Evolutionary conservation across 257 asterid species (phyloP).

Genomic region (Rehmannia glutinosa): DNA sequence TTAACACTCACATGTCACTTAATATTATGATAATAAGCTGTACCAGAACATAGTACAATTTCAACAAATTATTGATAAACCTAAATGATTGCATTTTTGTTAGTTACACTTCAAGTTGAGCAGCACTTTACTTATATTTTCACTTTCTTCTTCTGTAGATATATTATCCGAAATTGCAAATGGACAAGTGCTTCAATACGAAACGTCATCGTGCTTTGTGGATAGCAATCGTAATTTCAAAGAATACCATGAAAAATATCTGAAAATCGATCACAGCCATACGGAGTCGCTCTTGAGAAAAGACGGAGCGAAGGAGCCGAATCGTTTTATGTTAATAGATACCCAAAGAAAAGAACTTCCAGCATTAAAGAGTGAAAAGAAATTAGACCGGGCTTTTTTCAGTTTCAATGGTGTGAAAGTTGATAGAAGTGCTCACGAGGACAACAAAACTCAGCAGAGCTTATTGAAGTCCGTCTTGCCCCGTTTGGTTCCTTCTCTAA

Average conservation of each 20-base stretch:
- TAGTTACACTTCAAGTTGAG: no score
- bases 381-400: constrained; percentile 43
- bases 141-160: constrained; percentile 35
- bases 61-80: no score
- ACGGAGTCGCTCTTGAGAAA: constrained; percentile 36
- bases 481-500: constrained; percentile 54
- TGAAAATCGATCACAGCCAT: constrained; percentile 43
- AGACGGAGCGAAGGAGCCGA: constrained; percentile 45
- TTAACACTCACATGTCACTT: no score
- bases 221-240: constrained; percentile 51
- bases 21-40: no score
- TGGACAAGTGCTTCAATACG: constrained; percentile 75
- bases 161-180: constrained; percentile 40
- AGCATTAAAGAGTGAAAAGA: constrained; percentile 33
- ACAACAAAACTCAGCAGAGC: constrained; percentile 41
- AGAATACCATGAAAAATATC: constrained; percentile 50
- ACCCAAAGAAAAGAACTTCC: constrained; percentile 37
- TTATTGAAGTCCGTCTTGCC: constrained; percentile 66
- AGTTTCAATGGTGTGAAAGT: constrained; percentile 53
- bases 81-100: no score
- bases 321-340: constrained; percentile 38
- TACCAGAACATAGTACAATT: no score
- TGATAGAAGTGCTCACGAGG: constrained; percentile 39
- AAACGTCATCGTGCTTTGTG: constrained; percentile 54
- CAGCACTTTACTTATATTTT: neutral